Evolutionary conservation across 1,284 basidiomycete species (phyloP).

Genomic region (Ustilago cynodontis): DNA sequence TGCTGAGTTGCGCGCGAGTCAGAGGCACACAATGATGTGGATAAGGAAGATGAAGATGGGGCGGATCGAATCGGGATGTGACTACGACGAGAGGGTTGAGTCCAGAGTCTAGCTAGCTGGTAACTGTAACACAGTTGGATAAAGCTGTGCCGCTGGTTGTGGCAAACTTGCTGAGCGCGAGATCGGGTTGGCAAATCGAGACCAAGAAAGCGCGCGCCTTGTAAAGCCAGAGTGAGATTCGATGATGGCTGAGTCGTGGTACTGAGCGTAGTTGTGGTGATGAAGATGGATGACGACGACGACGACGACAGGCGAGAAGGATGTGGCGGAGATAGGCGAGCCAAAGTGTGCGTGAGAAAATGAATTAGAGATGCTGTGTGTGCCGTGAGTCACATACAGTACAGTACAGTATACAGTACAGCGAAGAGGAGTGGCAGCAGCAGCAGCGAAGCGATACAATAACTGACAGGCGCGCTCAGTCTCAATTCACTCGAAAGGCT

Average conservation of each 20-base stretch:
- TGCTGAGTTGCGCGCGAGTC: conserved; percentile 36
- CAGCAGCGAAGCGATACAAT: neutral
- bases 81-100: neutral
- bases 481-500: neutral
- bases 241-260: conserved; percentile 12
- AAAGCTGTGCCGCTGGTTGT: conserved; percentile 18
- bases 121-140: too few relatives aligned
- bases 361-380: neutral
- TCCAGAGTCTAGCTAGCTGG: neutral
- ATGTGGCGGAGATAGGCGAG: conserved; percentile 30
- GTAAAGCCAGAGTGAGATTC: neutral
- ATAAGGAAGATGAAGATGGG: neutral
- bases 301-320: neutral
- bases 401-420: too few relatives aligned
- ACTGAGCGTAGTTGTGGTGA: conserved; percentile 1
- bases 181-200: conserved; percentile 11
- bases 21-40: conserved; percentile 12
- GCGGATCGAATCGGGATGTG: conserved; percentile 12
- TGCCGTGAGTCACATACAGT: neutral
- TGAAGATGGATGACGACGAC: conserved; percentile 1
- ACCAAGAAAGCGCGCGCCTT: neutral
- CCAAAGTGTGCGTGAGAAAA: neutral
- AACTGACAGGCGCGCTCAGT: neutral
- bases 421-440: neutral
- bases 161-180: conserved; percentile 2